phyloP scores from a whole-genome alignment of 176 grass and related monocot species.

The Luzula sylvatica region DNA sequence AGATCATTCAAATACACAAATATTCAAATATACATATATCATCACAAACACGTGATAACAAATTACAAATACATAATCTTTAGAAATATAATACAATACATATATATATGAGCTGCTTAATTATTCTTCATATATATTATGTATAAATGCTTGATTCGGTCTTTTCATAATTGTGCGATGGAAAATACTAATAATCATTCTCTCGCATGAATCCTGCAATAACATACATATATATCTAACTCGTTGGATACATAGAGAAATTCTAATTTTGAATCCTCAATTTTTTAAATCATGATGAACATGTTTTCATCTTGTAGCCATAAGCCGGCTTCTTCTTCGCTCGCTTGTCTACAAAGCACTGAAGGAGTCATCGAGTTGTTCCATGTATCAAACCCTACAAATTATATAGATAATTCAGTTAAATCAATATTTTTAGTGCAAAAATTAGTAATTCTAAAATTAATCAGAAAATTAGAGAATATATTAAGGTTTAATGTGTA shows the following conservation, averaged over 20 bases:
- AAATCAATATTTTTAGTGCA: background rate
- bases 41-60: no score
- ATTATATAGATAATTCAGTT: background rate
- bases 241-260: conserved; percentile 6
- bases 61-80: no score
- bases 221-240: background rate
- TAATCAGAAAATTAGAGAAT: background rate
- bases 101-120: no score
- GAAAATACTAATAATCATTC: background rate
- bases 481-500: background rate
- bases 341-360: conserved; percentile 72
- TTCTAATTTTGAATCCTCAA: background rate
- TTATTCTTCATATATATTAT: no score
- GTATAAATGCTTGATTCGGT: no score
- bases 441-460: background rate
- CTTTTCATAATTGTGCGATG: background rate
- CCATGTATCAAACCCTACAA: conserved; percentile 41
- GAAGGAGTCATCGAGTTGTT: conserved; percentile 19
- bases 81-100: no score
- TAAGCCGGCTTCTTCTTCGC: conserved; percentile 54
- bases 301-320: conserved; percentile 48
- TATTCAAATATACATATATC: background rate
- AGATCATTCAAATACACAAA: background rate
- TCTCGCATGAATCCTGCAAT: background rate
- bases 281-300: conserved; percentile 14